Base-by-base conservation (phyloP, 257 asterid species). In the Linaria vulgaris region DNA sequence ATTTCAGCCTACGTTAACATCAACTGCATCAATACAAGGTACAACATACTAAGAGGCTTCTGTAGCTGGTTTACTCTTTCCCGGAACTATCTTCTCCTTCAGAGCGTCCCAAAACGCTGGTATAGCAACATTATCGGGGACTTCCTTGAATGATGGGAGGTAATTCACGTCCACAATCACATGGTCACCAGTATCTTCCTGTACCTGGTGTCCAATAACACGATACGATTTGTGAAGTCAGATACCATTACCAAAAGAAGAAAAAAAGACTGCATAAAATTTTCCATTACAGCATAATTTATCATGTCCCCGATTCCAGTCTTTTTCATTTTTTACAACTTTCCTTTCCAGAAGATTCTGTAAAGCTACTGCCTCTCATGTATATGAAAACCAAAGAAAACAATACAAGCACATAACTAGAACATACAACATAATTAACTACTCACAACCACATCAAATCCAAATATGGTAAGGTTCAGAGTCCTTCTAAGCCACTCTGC, bases 111-210 rank as follows among this genome's bases (percentile, higher is more conserved):
- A 90, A 55, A 87, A 87, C 51, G 96, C 91, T 50, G 95, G 97
- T 56, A 94, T 68, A 15, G 99, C 99, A 66, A 82, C 80, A 58
- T 87, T 90, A 70, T 90, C 89, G 0, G 99, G 88, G 34, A 94
- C 85, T 83, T 94, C 99, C 76, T 90, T 94, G 82, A 94, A 87
- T 5, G 99, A 94, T 59, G 99, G 99, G 55, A 94, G 88, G 71
- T 90, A 90, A 78, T 94, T 94, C 70, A 94, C 80, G 74, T 87
- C 99, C 62, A 94, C 96, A 51, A 90, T 87, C 64, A 94, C 95
- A 71, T 94, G 99, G 74, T 90, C 99, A 14, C 97, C 95, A 0
- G 86, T 83, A 59, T 80, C 83, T 60, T 90, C 99, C 74, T 94
- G 92, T 66, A 94, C 80, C 99, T 90, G 88, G 34, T 22, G 45